These are phyloP conservation scores for Aureobasidium leucospermi DNA, from an alignment of 2,329 filamentous ascomycete genomes.

Conservation along the genomic window DNA sequence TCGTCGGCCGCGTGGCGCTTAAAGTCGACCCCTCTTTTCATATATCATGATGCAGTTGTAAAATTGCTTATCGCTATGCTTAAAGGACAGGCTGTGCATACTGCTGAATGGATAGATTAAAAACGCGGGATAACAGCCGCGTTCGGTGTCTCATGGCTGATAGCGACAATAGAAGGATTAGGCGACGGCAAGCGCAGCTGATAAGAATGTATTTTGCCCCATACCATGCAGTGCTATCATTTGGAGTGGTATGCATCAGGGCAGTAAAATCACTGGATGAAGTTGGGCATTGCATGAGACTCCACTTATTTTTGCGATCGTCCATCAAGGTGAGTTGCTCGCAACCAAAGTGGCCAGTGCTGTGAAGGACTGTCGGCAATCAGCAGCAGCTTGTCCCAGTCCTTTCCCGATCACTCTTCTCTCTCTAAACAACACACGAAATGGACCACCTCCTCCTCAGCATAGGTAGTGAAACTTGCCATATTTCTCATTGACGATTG, in stretches of 20 bases:
- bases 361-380: background rate
- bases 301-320: background rate
- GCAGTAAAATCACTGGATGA: background rate
- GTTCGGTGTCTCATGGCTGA: background rate
- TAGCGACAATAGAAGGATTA: background rate
- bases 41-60: background rate
- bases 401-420: too few relatives aligned
- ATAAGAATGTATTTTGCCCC: background rate
- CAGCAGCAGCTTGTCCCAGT: background rate
- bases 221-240: background rate
- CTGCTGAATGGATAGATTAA: background rate
- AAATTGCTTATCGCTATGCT: slow-evolving; percentile 8
- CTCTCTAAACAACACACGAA: background rate
- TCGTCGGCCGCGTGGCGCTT: slow-evolving; percentile 11
- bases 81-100: background rate
- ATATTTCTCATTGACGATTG: background rate
- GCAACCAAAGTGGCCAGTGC: background rate
- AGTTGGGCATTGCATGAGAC: background rate
- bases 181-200: background rate
- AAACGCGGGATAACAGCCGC: slow-evolving; percentile 5
- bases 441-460: background rate
- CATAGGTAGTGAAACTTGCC: too few relatives aligned
- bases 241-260: background rate
- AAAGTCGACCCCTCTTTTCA: background rate
- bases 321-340: slow-evolving; percentile 9